Conservation (phyloP, 106 monocot species). For the Apostasia ramifera region DNA sequence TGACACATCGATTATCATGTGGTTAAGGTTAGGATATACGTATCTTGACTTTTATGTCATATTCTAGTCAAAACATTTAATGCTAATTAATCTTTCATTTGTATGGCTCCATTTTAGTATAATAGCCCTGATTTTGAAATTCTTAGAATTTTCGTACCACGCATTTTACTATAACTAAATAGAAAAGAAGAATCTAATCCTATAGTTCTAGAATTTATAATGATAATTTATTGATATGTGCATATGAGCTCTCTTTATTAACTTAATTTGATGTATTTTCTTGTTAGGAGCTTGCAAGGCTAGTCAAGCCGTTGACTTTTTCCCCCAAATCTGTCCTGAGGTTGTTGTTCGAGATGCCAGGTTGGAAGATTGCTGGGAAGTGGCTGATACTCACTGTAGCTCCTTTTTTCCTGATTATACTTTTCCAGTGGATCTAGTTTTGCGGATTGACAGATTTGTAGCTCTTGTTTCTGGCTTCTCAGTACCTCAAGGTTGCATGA, state of each 20-base stretch:
- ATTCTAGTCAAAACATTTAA: no score
- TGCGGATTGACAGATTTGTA: conserved; percentile 66
- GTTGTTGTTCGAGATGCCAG: conserved; percentile 74
- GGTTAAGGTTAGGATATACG: no score
- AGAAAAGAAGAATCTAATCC: neutral
- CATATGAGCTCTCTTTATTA: neutral
- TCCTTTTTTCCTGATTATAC: conserved; percentile 76
- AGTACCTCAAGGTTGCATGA: conserved; percentile 62
- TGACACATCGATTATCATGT: no score
- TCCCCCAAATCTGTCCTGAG: conserved; percentile 48
- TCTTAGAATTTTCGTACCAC: neutral
- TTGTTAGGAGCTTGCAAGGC: conserved; percentile 45
- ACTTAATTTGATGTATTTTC: neutral
- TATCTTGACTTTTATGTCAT: no score
- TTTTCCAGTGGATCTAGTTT: conserved; percentile 68
- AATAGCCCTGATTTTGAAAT: neutral
- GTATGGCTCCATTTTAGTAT: neutral
- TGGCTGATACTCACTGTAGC: conserved; percentile 95
- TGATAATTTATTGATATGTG: neutral
- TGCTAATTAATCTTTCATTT: no score
- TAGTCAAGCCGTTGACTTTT: conserved; percentile 54
- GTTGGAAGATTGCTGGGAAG: conserved; percentile 90
- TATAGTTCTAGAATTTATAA: neutral
- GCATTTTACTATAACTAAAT: no score
- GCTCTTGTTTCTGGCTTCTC: conserved; percentile 64